These are phyloP conservation scores for Pyricularia grisea DNA, from an alignment of 2,329 filamentous ascomycete genomes.

Conservation along the genomic window DNA sequence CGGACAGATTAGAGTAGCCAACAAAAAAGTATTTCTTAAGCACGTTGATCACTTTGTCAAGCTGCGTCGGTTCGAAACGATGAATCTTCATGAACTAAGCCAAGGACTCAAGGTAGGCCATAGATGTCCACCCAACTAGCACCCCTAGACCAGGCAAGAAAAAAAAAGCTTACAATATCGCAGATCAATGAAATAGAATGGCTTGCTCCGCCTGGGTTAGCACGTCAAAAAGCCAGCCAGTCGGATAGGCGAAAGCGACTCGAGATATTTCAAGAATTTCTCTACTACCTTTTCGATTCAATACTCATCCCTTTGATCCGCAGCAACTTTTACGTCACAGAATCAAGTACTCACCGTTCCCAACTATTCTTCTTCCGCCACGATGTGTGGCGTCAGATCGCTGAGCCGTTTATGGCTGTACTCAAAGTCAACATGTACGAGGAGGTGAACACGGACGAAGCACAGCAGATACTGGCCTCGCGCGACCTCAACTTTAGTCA, in stretches of 20 bases:
- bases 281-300: conserved; percentile 92
- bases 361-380: conserved; percentile 90
- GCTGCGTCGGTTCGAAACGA: conserved; percentile 70
- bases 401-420: conserved; percentile 58
- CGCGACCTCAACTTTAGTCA: conserved; percentile 67
- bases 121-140: too few relatives aligned
- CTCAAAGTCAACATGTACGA: conserved; percentile 71
- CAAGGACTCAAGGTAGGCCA: conserved; percentile 62
- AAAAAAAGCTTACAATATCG: background rate
- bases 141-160: background rate
- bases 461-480: conserved; percentile 46
- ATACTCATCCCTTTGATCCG: conserved; percentile 79
- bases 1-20: conserved; percentile 42
- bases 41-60: conserved; percentile 70
- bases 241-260: conserved; percentile 67
- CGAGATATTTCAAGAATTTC: conserved; percentile 73
- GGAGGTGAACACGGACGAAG: conserved; percentile 53
- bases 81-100: conserved; percentile 68
- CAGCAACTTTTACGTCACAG: conserved; percentile 88
- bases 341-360: conserved; percentile 72
- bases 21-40: conserved; percentile 51
- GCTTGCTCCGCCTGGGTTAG: conserved; percentile 50
- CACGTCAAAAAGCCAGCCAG: conserved; percentile 48
- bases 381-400: conserved; percentile 74
- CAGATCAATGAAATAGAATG: conserved; percentile 63